Percentiles rank a stretch among this genome's conserved stretches.
Conservation (phyloP, 352 stramenopile species). For the Phytophthora sp. region DNA sequence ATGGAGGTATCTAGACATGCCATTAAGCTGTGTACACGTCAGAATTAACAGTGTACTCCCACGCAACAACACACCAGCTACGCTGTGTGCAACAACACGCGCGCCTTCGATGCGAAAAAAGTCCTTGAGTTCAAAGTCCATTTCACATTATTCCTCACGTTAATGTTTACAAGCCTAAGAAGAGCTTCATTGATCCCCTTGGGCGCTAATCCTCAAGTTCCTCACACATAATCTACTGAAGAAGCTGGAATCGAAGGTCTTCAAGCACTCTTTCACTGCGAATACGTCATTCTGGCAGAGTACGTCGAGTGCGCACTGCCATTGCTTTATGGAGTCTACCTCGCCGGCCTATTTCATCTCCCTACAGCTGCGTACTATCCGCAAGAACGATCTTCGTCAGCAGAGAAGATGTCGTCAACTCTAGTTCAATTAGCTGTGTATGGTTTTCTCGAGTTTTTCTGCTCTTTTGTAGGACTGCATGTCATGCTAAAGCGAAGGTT, state of each 20-base stretch:
- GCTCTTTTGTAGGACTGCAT: conserved; percentile 8
- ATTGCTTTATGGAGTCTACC: conserved; percentile 19
- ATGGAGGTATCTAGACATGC: too few species aligned
- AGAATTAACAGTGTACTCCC: too few species aligned
- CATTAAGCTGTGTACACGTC: too few species aligned
- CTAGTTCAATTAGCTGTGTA: conserved; percentile 8
- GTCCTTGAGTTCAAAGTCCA: not conserved
- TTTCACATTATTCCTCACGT: not conserved
- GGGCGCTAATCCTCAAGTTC: not conserved
- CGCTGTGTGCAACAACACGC: not conserved
- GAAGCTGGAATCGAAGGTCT: conserved; percentile 1
- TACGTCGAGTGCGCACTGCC: conserved; percentile 31
- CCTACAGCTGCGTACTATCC: conserved; percentile 32
- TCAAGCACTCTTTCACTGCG: conserved; percentile 29
- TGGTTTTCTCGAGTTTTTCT: conserved; percentile 5
- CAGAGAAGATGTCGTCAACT: not conserved
- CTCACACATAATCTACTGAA: not conserved
- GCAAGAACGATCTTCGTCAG: not conserved
- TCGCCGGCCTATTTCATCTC: conserved; percentile 11
- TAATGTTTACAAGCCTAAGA: not conserved
- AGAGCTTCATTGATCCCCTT: not conserved
- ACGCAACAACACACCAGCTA: too few species aligned
- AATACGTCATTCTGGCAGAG: conserved; percentile 24
- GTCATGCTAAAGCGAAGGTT: conserved; percentile 20
- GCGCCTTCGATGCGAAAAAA: not conserved